Evolutionary conservation across 225 moss, liverwort and hornwort species (phyloP), one percentile per base, ranked within the genome.

Genomic region (Bryum argenteum): DNA sequence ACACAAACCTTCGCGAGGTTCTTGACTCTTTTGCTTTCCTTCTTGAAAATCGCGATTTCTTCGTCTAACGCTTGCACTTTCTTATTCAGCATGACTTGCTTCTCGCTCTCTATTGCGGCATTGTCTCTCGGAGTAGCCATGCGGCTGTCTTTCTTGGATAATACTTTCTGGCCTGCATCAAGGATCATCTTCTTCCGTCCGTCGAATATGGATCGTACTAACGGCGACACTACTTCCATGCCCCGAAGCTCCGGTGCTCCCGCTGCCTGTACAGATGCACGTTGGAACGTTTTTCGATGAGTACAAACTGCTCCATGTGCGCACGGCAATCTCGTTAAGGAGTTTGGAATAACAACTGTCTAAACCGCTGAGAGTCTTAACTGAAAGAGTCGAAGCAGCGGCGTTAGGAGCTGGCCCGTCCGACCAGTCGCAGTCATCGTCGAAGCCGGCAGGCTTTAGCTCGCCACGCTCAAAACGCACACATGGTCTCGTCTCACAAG

Each of bases 191-290:
- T 78, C 54, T 74, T 81, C 59, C 73, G 77, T 20, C 75, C 65
- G 53, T 80, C 81, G 43, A 87, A 87, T 73, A 87, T 83, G 70
- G 83, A 83, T 39, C 80, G 75, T 42, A 87, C 72, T 2, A 83
- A 71, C 66, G 81, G 80, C 41, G 83, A 87, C 1, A 78, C 70
- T 63, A 61, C 44, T 63, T 80, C 83, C 76, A 73, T 50, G 69
- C 61, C n/a, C 50, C 61, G 18, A 55, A 64, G 28, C 20, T 78
- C 65, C 22, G 71, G 13, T 47, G 70, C 28, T 37, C 52, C 69
- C 57, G 48, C 64, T 6, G 45, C 73, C 79, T 86, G 82, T 26
- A 55, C 45, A 76, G 38, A 63, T 65, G 54, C 73, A 77, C 37
- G 37, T 57, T 26, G 24, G 13, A 28, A 26, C 51, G 58, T 15